Evolutionary conservation across 495 filamentous ascomycete species (phyloP).

Genomic region (Amphirosellinia nigrospora): DNA sequence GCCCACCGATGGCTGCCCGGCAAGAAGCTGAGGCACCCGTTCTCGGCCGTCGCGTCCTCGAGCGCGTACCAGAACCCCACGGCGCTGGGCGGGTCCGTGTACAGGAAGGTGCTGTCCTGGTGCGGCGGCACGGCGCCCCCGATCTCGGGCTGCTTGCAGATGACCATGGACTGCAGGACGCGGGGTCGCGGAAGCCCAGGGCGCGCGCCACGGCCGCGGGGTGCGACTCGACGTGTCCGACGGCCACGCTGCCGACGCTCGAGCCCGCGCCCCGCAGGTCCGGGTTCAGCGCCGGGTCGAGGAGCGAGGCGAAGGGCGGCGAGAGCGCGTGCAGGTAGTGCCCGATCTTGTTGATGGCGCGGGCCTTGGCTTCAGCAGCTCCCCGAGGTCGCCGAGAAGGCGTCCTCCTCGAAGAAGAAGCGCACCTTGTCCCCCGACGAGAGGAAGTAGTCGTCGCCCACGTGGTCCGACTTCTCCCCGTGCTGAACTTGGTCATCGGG

Average conservation of each 20-base stretch:
- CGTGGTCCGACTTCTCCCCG: constrained; percentile 74
- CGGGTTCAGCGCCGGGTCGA: constrained; percentile 53
- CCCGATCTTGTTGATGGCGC: constrained; percentile 95
- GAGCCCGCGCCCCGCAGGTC: constrained; percentile 33
- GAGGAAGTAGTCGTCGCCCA: constrained; percentile 96
- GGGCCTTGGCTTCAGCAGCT: constrained; percentile 73
- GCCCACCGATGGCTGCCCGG: constrained; percentile 75
- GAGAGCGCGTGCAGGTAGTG: constrained; percentile 84
- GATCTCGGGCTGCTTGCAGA: constrained; percentile 97
- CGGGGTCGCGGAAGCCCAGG: constrained; percentile 73
- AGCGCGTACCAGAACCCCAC: constrained; percentile 97
- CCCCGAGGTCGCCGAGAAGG: constrained; percentile 62
- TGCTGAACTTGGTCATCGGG: constrained; percentile 91
- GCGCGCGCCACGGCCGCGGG: constrained; percentile 69
- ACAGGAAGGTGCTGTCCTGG: constrained; percentile 91
- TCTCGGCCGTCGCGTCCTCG: constrained; percentile 83
- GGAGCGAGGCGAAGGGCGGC: constrained; percentile 70
- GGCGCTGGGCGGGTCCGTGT: constrained; percentile 87
- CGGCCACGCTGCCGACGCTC: constrained; percentile 20
- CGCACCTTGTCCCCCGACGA: constrained; percentile 85
- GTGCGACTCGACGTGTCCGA: constrained; percentile 33
- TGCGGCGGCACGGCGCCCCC: constrained; percentile 86
- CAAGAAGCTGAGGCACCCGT: constrained; percentile 87
- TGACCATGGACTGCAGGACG: constrained; percentile 91
- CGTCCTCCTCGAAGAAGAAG: constrained; percentile 96